Conservation (phyloP, 495 filamentous ascomycete genomes). For the Penicillium pulvis region DNA sequence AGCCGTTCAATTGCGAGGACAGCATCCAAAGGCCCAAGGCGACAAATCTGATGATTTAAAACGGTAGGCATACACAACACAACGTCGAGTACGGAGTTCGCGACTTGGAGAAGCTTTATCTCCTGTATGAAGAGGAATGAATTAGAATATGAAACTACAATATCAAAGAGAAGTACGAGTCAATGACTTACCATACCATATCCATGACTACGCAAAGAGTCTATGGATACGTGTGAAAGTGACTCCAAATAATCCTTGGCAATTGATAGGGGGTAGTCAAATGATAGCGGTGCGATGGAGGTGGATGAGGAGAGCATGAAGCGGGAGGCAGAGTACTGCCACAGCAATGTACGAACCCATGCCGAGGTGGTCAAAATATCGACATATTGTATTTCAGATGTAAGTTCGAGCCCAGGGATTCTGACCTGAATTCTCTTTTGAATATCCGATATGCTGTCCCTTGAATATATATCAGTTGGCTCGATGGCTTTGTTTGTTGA, state of each 20-base stretch:
- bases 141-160: not conserved
- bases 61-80: conserved; percentile 21
- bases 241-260: conserved; percentile 19
- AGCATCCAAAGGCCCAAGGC: conserved; percentile 15
- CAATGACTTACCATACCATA: conserved; percentile 22
- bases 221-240: conserved; percentile 14
- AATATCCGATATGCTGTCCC: conserved; percentile 10
- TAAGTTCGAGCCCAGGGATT: conserved; percentile 7
- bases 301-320: conserved; percentile 26
- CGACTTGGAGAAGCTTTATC: conserved; percentile 20
- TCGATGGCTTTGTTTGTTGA: conserved; percentile 8
- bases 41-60: no score
- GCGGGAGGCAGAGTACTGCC: conserved; percentile 23
- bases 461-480: conserved; percentile 10
- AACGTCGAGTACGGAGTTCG: conserved; percentile 20
- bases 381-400: conserved; percentile 15
- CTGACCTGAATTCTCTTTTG: conserved; percentile 5
- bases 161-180: not conserved
- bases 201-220: conserved; percentile 19
- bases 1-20: conserved; percentile 16
- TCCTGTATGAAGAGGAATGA: conserved; percentile 5
- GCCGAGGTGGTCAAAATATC: conserved; percentile 23
- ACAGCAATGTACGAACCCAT: conserved; percentile 21
- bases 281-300: conserved; percentile 14
- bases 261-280: conserved; percentile 20